Conservation (phyloP, 2,329 filamentous ascomycete genomes). For the Fusarium sp. region DNA sequence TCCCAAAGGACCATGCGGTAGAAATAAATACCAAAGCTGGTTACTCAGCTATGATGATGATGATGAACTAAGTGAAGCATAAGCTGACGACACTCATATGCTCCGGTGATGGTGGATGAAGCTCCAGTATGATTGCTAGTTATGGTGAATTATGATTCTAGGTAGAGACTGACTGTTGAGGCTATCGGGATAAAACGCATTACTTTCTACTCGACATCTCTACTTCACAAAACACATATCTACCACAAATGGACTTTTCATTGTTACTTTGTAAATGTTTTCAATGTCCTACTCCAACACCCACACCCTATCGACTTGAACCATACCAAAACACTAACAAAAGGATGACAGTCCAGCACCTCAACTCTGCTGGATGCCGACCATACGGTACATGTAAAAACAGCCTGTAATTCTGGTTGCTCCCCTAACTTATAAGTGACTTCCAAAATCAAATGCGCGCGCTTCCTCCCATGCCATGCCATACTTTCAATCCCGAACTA, state of each 20-base stretch:
- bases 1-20: slow-evolving; percentile 4
- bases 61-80: slow-evolving; percentile 8
- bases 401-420: slow-evolving; percentile 38
- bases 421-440: slow-evolving; percentile 48
- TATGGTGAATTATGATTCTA: neutral
- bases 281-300: slow-evolving; percentile 47
- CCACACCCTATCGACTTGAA: slow-evolving; percentile 48
- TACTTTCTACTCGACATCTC: too few species aligned
- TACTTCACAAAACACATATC: neutral
- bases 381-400: slow-evolving; percentile 43
- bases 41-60: slow-evolving; percentile 20
- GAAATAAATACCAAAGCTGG: slow-evolving; percentile 28
- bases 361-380: slow-evolving; percentile 39
- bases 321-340: slow-evolving; percentile 50
- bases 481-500: slow-evolving; percentile 39
- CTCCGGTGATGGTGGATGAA: neutral
- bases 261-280: slow-evolving; percentile 44
- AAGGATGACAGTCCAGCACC: slow-evolving; percentile 40
- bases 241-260: neutral
- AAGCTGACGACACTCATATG: neutral
- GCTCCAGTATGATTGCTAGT: neutral
- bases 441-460: slow-evolving; percentile 43
- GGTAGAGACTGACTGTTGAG: too few species aligned
- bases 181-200: too few species aligned
- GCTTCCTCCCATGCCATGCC: slow-evolving; percentile 48